phyloP scores from a whole-genome alignment of 768 basidiomycete species.

The Pleurotus ostreatus region DNA sequence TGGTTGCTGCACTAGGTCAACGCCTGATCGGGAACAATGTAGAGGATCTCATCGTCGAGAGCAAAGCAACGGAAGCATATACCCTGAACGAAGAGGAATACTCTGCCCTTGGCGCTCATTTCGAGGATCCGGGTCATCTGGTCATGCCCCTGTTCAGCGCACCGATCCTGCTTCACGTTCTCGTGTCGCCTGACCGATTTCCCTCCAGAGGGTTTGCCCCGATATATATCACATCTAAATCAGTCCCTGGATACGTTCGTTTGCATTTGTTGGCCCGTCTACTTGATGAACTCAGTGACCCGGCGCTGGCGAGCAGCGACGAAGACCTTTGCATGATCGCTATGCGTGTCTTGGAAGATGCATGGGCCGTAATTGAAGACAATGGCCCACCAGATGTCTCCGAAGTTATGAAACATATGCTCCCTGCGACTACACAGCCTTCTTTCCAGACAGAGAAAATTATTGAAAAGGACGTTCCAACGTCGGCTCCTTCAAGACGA shows the following conservation, averaged over 20 bases:
- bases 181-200: slow-evolving; percentile 45
- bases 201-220: slow-evolving; percentile 50
- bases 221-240: slow-evolving; percentile 69
- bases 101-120: slow-evolving; percentile 53
- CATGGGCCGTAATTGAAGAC: slow-evolving; percentile 63
- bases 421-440: slow-evolving; percentile 26
- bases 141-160: slow-evolving; percentile 63
- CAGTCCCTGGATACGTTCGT: slow-evolving; percentile 75
- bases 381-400: slow-evolving; percentile 75
- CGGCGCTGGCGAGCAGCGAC: slow-evolving; percentile 55
- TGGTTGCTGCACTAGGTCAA: slow-evolving; percentile 53
- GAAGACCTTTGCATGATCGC: slow-evolving; percentile 72
- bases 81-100: slow-evolving; percentile 40
- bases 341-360: slow-evolving; percentile 67
- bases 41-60: not conserved
- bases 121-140: slow-evolving; percentile 41
- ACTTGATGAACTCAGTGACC: slow-evolving; percentile 49
- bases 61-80: slow-evolving; percentile 18
- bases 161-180: slow-evolving; percentile 62
- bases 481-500: too few species aligned
- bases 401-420: slow-evolving; percentile 57
- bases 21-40: slow-evolving; percentile 46
- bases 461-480: not conserved
- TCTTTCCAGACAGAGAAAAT: not conserved
- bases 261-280: slow-evolving; percentile 74